Evolutionary conservation across 1,139 yeast genomes (phyloP).

Genomic region (Geotrichum candidum): DNA sequence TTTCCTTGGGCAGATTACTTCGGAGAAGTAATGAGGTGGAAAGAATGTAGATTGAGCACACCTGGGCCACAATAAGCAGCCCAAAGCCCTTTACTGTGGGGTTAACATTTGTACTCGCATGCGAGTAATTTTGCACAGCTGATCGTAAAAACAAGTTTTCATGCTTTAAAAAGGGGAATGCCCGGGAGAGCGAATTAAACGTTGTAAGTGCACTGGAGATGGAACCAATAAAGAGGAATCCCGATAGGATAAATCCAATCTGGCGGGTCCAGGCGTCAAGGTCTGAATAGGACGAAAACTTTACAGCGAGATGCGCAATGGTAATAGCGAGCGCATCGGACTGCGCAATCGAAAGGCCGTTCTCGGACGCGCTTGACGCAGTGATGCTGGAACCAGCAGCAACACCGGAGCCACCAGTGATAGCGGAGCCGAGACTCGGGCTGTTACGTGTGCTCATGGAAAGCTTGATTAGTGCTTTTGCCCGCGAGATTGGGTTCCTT

Average conservation of each 20-base stretch:
- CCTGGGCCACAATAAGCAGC: slow-evolving; percentile 55
- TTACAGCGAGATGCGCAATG: slow-evolving; percentile 41
- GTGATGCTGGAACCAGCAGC: slow-evolving; percentile 7
- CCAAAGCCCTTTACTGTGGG: slow-evolving; percentile 17
- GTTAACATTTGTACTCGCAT: slow-evolving; percentile 1
- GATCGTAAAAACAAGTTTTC: slow-evolving; percentile 13
- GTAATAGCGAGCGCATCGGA: slow-evolving; percentile 48
- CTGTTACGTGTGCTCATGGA: slow-evolving; percentile 4
- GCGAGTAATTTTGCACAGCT: neutral
- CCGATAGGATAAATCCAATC: slow-evolving; percentile 58
- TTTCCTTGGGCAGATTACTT: slow-evolving; percentile 59
- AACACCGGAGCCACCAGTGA: slow-evolving; percentile 6
- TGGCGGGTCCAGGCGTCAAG: slow-evolving; percentile 56
- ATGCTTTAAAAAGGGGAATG: slow-evolving; percentile 27
- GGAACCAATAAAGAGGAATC: slow-evolving; percentile 60
- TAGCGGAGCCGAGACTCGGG: neutral
- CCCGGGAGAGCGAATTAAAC: slow-evolving; percentile 28
- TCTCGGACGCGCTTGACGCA: slow-evolving; percentile 14
- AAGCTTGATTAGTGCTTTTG: slow-evolving; percentile 8
- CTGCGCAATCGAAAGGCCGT: slow-evolving; percentile 5
- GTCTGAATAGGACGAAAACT: slow-evolving; percentile 28
- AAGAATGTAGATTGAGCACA: slow-evolving; percentile 71
- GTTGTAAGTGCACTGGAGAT: slow-evolving; percentile 38
- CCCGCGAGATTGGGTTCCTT: slow-evolving; percentile 27
- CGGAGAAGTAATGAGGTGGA: slow-evolving; percentile 75